Evolutionary conservation across 1,284 basidiomycete genomes (phyloP), one percentile per base, ranked within the genome.

Genomic region (Melampsora americana): DNA sequence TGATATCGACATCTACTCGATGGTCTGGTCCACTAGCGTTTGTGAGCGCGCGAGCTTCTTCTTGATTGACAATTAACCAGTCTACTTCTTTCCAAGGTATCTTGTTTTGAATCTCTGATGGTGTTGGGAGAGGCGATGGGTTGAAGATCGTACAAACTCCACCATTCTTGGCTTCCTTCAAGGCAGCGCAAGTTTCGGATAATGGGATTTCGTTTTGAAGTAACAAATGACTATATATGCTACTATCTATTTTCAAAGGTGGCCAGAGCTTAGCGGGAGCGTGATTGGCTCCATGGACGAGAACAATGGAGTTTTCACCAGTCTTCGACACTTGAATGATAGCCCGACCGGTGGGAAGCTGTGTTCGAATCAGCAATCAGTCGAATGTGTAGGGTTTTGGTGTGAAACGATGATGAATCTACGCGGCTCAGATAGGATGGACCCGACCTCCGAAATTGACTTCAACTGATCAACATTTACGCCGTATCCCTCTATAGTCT

Each of bases 151-250:
- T 73, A 30, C 28, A 50, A 16, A 73, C 50, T 11, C 48, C 70
- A 28, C 30, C n/a, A 14, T 48, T 53, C 39, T 53, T 42, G 18
- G 70, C 70, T n/a, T 20, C 12, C 35, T 66, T 56, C 23, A 50
- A 14, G 2, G 70, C 56, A 28, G 2, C n/a, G 23, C 64, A 12
- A 7, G 70, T 73, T 20, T 73, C 44, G 2, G 50, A 44, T 26
- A 73, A 30, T n/a, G 62, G 70, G 64, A 73, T 73, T 28, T 73
- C 70, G 50, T 73, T 73, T 30, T 73, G 70, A 16, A 73, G 48
- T 9, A 73, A 35, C 5, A 66, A 30, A 28, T 73, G 62, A 42
- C 61, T 65, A 32, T 66, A 66, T n/a, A 73, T 28, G 3, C 48
- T 35, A 1, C 26, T 7, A n/a, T 44, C 60, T 5, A 56, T 2